phyloP scores from a whole-genome alignment of 768 basidiomycete species.

The Agrocybe pediades region DNA sequence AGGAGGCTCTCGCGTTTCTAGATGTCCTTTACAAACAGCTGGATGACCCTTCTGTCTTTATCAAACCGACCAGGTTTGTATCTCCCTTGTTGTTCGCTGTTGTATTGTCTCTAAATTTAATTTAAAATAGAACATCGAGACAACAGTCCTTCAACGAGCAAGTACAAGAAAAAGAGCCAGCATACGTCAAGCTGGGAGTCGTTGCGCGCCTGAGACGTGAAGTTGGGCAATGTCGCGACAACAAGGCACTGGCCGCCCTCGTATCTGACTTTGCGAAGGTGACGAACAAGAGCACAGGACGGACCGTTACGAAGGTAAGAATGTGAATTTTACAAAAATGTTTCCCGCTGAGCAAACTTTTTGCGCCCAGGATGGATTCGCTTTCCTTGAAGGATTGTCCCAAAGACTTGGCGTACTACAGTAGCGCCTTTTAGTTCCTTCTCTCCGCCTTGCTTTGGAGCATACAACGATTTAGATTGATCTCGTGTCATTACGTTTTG shows the following conservation, averaged over 20 bases:
- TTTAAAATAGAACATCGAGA: slow-evolving; percentile 31
- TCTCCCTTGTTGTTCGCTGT: background rate
- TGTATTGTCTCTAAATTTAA: background rate
- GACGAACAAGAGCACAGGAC: slow-evolving; percentile 66
- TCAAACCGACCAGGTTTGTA: slow-evolving; percentile 54
- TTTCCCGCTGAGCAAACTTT: background rate
- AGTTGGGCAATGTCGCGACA: slow-evolving; percentile 50
- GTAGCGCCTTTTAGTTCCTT: slow-evolving; percentile 14
- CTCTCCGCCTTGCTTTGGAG: background rate
- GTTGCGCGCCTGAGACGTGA: slow-evolving; percentile 59
- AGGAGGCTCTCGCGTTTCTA: slow-evolving; percentile 71
- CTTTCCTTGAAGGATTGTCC: slow-evolving; percentile 65
- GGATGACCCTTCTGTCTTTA: slow-evolving; percentile 63
- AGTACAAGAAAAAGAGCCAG: slow-evolving; percentile 42
- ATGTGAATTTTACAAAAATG: background rate
- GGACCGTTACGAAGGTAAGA: slow-evolving; percentile 70
- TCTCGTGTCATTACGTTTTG: background rate
- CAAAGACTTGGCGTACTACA: slow-evolving; percentile 48
- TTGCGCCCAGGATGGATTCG: slow-evolving; percentile 63
- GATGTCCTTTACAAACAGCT: slow-evolving; percentile 73
- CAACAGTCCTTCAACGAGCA: slow-evolving; percentile 42
- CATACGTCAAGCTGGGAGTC: slow-evolving; percentile 59
- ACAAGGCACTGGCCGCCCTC: slow-evolving; percentile 61
- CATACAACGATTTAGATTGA: background rate
- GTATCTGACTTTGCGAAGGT: slow-evolving; percentile 71